Evolutionary conservation across 257 asterid species (phyloP), one percentile per base, ranked within the genome.

Genomic region (Solanum tacnaense): DNA sequence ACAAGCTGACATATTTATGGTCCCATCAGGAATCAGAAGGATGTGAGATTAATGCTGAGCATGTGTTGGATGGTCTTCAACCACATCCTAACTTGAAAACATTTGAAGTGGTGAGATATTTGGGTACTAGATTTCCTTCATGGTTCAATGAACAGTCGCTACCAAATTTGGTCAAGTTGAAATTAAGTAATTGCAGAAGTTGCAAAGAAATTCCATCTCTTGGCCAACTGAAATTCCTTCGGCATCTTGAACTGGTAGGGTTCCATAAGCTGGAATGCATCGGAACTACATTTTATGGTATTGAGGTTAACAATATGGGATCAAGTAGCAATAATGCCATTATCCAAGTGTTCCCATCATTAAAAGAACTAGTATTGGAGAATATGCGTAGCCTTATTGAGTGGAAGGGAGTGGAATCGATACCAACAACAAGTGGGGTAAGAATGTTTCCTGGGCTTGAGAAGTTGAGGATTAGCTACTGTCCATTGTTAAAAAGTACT

Each of bases 141-240:
- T 89, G 93, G 93, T 87, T 87, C 16, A 9, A 9, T 46, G 82
- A 32, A 8, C 6, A 7, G 2, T 12, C 20, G 8, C 87, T 89
- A 46, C 23, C 39, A 9, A 67, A 86, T 76, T 34, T 91, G 85
- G 83, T 72, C 27, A 18, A 29, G 6, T 10, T 88, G 15, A 15
- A 6, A 8, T 68, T 91, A 25, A 7, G 0, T 2, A 21, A 27
- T 11, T 87, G 89, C 67, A 5, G 25, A 2, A 27, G 31, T 15
- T 90, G 92, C 70, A 87, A 90, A 49, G 32, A 88, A 36, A 10
- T 91, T n/a, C 92, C 92, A 3, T 81, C 36, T 4, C 86, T 91
- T 13, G 90, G 91, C 62, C 90, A 84, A 20, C 89, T 91, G 9
- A 89, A 90, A n/a, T 67, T 15, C 34, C 90, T 89, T 23, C 70